Base-by-base conservation (phyloP, 371 early-diverging fungal species). In the Sporodiniella umbellata region DNA sequence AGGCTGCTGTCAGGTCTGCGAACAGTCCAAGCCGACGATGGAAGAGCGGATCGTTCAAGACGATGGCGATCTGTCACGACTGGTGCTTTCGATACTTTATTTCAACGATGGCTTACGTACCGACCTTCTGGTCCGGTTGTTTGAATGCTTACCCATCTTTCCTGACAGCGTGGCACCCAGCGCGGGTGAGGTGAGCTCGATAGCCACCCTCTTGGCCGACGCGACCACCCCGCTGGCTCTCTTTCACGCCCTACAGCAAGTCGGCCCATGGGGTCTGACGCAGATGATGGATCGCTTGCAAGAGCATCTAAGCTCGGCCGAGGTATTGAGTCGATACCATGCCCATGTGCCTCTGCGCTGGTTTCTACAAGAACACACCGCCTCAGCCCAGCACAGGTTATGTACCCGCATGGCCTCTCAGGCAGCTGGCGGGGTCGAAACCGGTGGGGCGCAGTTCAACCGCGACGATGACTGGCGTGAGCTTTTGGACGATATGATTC, bases 381-480 rank as follows among this genome's bases (percentile, higher is more conserved):
- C 61, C 1, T 65, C 62, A 23, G 43, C 62, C 14, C 85, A 87
- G 60, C 74, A 74, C 10, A 81, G 81, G 24, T 68, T 89, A 39
- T 76, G 85, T 45, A 63, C 77, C 18, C 75, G 80, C 28, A 79
- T 90, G 74, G 84, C 87, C 2, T 71, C 86, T 21, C 77, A 75
- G 23, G 80, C 85, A 14, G 75, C 79, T 18, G 83, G 81, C 42
- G 75, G 83, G 15, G 72, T 78, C 4, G 81, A 82, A 56, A 62
- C 55, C 43, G 75, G 80, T 44, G 79, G 80, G 0, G 70, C 63
- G 8, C 71, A 76, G 17, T 81, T 83, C 47, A 79, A 80, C 44
- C 72, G 67, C 17, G 88, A 89, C 35, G 80, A 85, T 56, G 85
- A 86, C 31, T 91, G 89, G 89, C 70, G 72, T 21, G 68, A 75